These are phyloP conservation scores for Cladochytrium replicatum DNA, from an alignment of 192 early-diverging fungal genomes.

Conservation along the genomic window DNA sequence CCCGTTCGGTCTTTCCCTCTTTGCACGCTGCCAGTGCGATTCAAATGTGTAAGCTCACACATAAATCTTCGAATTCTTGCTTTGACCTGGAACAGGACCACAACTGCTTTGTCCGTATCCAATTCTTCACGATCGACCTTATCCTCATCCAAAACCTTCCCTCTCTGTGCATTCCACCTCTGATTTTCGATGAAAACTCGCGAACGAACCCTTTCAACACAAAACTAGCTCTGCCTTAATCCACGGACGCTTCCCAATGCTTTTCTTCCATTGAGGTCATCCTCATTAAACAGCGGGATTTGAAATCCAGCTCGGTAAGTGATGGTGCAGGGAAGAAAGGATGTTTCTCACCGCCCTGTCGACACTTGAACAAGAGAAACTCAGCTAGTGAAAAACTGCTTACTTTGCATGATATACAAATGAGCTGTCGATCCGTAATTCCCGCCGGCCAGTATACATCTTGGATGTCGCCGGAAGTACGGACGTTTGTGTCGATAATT, in stretches of 20 bases:
- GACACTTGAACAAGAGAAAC: not conserved
- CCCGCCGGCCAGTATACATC: conserved; percentile 84
- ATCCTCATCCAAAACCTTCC: conserved; percentile 10
- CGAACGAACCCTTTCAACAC: conserved; percentile 25
- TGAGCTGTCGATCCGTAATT: conserved; percentile 54
- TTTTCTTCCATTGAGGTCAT: conserved; percentile 31
- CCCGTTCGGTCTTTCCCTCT: conserved; percentile 61
- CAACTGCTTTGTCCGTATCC: conserved; percentile 70
- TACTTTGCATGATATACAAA: conserved; percentile 67
- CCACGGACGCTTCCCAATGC: conserved; percentile 8
- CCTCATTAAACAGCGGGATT: conserved; percentile 55
- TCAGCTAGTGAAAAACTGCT: not conserved
- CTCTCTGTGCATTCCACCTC: conserved; percentile 41
- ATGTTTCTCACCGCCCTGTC: conserved; percentile 37
- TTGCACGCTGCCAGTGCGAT: conserved; percentile 59
- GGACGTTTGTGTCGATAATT: conserved; percentile 51
- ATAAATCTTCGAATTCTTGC: not conserved
- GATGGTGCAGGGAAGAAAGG: conserved; percentile 66
- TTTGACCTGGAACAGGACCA: conserved; percentile 63
- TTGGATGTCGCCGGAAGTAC: conserved; percentile 25
- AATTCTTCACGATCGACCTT: conserved; percentile 39
- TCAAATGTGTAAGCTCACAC: not conserved
- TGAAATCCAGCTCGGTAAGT: conserved; percentile 50
- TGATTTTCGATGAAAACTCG: conserved; percentile 46
- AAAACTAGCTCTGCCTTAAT: not conserved